Evolutionary conservation across 2,329 filamentous ascomycete species (phyloP).

Genomic region (Fusarium tanahbumbuense): DNA sequence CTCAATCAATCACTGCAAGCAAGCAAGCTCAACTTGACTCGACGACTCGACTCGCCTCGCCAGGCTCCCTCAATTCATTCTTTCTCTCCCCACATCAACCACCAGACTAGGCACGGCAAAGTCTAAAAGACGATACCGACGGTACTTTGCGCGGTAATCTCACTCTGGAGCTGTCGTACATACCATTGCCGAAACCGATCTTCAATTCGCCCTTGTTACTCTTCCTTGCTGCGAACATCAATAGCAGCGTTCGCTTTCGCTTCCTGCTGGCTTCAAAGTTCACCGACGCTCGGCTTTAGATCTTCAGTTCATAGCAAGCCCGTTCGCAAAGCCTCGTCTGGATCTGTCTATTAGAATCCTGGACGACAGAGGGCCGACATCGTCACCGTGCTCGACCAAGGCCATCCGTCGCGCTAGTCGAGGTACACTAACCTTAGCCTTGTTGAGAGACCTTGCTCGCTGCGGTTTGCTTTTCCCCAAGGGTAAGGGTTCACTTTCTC

Average conservation of each 20-base stretch:
- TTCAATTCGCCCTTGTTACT: constrained; percentile 14
- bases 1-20: background rate
- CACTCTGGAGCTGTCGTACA: constrained; percentile 34
- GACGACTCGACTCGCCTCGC: constrained; percentile 33
- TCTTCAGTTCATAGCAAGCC: constrained; percentile 16
- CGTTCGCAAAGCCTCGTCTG: constrained; percentile 36
- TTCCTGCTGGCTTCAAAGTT: constrained; percentile 21
- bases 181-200: constrained; percentile 28
- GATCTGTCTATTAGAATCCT: constrained; percentile 39
- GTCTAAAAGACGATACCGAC: constrained; percentile 24
- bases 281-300: constrained; percentile 23
- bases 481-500: constrained; percentile 45
- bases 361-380: constrained; percentile 39
- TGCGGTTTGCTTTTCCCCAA: constrained; percentile 46
- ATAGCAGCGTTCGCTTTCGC: constrained; percentile 20
- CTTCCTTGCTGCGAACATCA: constrained; percentile 28
- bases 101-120: constrained; percentile 21
- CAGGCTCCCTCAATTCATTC: constrained; percentile 33
- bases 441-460: constrained; percentile 36
- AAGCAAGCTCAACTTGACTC: constrained; percentile 24
- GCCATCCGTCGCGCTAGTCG: constrained; percentile 40
- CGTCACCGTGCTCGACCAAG: constrained; percentile 43
- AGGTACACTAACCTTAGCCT: constrained; percentile 38
- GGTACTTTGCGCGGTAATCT: constrained; percentile 41
- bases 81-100: constrained; percentile 37